Conservation (phyloP, 306 rosid species). For the Cicer yamashitae region DNA sequence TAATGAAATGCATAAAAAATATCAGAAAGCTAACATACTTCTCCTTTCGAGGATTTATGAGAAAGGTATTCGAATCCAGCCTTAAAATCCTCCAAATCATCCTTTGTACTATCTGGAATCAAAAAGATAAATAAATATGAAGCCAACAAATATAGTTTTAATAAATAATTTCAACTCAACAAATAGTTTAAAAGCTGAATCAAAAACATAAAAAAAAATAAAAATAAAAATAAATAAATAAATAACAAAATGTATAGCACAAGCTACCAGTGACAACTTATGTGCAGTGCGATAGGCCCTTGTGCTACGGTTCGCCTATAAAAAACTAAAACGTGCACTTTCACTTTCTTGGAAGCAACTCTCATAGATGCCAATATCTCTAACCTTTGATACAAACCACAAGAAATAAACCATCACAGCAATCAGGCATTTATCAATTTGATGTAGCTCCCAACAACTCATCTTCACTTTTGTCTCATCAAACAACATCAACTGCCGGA, state of each 20-base stretch:
- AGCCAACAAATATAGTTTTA: slow-evolving; percentile 35
- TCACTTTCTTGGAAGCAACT: too few species aligned
- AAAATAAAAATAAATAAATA: background rate
- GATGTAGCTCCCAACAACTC: too few species aligned
- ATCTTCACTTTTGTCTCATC: too few species aligned
- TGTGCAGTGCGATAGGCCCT: too few species aligned
- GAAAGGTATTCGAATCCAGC: slow-evolving; percentile 54
- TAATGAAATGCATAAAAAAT: slow-evolving; percentile 41
- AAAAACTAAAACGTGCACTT: too few species aligned
- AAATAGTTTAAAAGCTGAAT: background rate
- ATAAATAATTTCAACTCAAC: background rate
- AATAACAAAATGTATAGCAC: background rate
- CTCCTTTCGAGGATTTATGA: slow-evolving; percentile 42
- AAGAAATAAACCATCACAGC: too few species aligned
- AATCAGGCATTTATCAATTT: too few species aligned
- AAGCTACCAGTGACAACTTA: background rate
- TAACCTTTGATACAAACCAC: too few species aligned
- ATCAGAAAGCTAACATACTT: slow-evolving; percentile 56
- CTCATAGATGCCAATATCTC: too few species aligned
- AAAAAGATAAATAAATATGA: slow-evolving; percentile 18
- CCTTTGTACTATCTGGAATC: slow-evolving; percentile 57
- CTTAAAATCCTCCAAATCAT: slow-evolving; percentile 73
- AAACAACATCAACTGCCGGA: too few species aligned
- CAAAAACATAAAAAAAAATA: background rate
- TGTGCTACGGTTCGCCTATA: too few species aligned